phyloP scores from a whole-genome alignment of 2,329 filamentous ascomycete genomes.

The Cercospora sp. region DNA sequence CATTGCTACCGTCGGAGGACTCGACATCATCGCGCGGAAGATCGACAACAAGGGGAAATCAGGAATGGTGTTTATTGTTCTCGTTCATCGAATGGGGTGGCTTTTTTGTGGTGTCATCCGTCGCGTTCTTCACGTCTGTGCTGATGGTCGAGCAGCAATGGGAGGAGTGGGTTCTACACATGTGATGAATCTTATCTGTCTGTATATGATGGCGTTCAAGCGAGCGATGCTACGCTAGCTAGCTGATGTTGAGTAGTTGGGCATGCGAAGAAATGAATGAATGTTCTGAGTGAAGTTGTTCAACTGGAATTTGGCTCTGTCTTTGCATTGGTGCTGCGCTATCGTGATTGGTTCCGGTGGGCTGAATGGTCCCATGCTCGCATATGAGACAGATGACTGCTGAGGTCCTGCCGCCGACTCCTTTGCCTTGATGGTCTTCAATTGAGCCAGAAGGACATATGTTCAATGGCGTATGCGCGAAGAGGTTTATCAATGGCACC shows the following conservation, averaged over 20 bases:
- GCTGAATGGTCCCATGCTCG: no score
- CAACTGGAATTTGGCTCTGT: not conserved
- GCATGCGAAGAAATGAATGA: not conserved
- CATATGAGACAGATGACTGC: no score
- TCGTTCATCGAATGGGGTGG: not conserved
- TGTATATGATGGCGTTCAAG: conserved; percentile 4
- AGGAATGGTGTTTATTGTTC: not conserved
- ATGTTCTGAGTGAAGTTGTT: not conserved
- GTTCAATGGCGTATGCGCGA: no score
- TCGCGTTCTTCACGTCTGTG: not conserved
- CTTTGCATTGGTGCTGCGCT: no score
- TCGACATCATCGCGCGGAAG: not conserved
- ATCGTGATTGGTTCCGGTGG: no score
- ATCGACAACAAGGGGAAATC: not conserved
- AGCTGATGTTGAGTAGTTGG: not conserved
- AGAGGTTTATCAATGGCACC: no score
- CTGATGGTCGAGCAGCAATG: not conserved
- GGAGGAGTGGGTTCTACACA: not conserved
- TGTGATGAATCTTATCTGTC: not conserved
- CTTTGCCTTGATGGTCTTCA: no score
- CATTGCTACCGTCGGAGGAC: not conserved
- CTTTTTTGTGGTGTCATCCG: not conserved
- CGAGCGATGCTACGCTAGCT: not conserved
- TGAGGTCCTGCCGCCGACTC: no score
- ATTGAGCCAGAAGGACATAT: no score